Percentiles rank a stretch among this genome's conserved stretches.
These are phyloP conservation scores for Trametes elegans DNA, from an alignment of 768 basidiomycete genomes.

Conservation along the genomic window DNA sequence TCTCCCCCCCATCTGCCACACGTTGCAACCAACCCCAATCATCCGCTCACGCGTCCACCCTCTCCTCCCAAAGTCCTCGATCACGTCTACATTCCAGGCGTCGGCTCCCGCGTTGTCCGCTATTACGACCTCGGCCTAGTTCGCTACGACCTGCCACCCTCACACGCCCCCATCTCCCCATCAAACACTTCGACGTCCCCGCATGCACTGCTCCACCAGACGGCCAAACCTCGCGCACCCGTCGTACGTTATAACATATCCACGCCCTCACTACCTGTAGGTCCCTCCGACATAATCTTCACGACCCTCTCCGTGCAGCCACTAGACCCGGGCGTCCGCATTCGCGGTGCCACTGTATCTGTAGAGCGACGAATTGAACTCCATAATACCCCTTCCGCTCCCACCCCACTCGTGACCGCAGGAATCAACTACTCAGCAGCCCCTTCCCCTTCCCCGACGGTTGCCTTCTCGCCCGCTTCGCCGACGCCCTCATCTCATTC, in stretches of 20 bases:
- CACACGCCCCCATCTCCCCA: conserved; percentile 25
- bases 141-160: conserved; percentile 60
- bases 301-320: conserved; percentile 63
- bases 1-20: conserved; percentile 23
- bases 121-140: conserved; percentile 72
- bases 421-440: conserved; percentile 12
- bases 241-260: conserved; percentile 59
- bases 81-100: conserved; percentile 60
- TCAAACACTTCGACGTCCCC: conserved; percentile 31
- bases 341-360: conserved; percentile 62
- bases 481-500: conserved; percentile 30
- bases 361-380: conserved; percentile 73
- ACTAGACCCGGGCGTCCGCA: conserved; percentile 49
- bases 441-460: conserved; percentile 3
- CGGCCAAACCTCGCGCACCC: conserved; percentile 56
- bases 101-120: conserved; percentile 67
- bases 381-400: conserved; percentile 24
- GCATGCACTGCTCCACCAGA: conserved; percentile 37
- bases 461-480: conserved; percentile 22
- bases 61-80: conserved; percentile 51
- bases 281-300: conserved; percentile 71
- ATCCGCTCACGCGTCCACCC: conserved; percentile 6
- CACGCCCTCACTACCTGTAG: conserved; percentile 56
- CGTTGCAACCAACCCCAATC: conserved; percentile 2
- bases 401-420: conserved; percentile 14